Base-by-base conservation (phyloP, 768 basidiomycete genomes). In the Pholiota microspora region DNA sequence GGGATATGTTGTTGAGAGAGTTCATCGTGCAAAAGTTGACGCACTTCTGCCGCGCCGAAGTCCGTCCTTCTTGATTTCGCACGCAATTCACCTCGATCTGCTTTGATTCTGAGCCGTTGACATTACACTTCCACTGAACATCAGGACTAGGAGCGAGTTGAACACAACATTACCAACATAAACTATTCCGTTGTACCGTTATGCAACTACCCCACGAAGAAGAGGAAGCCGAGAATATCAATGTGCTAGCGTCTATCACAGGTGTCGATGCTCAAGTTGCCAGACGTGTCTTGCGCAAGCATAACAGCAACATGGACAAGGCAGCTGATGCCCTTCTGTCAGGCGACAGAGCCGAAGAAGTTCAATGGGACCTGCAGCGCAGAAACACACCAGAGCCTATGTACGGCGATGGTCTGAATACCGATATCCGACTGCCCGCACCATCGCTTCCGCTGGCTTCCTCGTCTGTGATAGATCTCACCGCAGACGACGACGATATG, bases 401-500 rank as follows among this genome's bases (percentile, higher is more conserved):
- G 46, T 62, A 67, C 55, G 45, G 56, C 29, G 62, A 57, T 59
- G 64, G 61, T 13, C 7, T 16, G 51, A 47, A 58, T 55, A 54
- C 62, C 36, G 60, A 62, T 51, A 52, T 60, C 54, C 60, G 67
- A 59, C 57, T 59, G 45, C 54, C 62, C 56, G 57, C 55, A 59
- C 52, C 59, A 40, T 55, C 60, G 47, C 52, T 60, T 52, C 56
- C 65, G 24, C 61, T 57, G 36, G 59, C 54, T 57, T 67, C 71
- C 9, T 63, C 71, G 7, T 64, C 71, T 5, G 71, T 79, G 27
- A 85, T 88, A 42, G 86, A 89, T 67, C 73, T 89, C 40, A 88
- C 85, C 3, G 70, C 60, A 6, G 80, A 82, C n/a, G 77, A 79
- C 36, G 77, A 75, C 29, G 67, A 83, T 16, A 67, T 84, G 23